A percentile compares a stretch with the other conserved stretches of the same genome.
Evolutionary conservation across 108 stramenopile genomes (phyloP).

Genomic region (Conticribra weissflogii): DNA sequence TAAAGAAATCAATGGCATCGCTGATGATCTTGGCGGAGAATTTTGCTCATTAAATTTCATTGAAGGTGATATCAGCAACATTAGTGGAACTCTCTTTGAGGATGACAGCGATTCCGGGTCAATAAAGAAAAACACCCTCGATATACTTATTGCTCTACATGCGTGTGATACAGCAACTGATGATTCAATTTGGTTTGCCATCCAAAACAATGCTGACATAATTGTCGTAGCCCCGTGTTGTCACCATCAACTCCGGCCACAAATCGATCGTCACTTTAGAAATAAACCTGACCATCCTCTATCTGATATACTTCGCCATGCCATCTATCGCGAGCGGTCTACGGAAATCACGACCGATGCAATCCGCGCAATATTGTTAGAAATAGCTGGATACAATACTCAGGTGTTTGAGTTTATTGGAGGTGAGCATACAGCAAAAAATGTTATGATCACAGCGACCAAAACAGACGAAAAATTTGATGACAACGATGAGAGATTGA

Average conservation of each 20-base stretch:
- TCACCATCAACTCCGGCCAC: constrained; percentile 84
- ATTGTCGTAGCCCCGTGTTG: constrained; percentile 89
- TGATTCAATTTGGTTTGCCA: constrained; percentile 78
- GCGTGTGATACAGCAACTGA: constrained; percentile 93
- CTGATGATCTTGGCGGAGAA: constrained; percentile 51
- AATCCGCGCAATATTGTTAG: constrained; percentile 74
- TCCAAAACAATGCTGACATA: constrained; percentile 53
- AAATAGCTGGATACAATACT: constrained; percentile 84
- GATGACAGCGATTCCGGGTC: constrained; percentile 2
- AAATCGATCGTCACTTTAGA: constrained; percentile 69
- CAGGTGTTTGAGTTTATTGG: constrained; percentile 89
- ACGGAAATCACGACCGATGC: constrained; percentile 83
- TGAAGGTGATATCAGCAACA: constrained; percentile 66
- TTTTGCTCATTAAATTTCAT: constrained; percentile 68
- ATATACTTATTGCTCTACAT: constrained; percentile 85
- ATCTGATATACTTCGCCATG: constrained; percentile 63
- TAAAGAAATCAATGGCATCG: constrained; percentile 73
- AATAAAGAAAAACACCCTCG: constrained; percentile 25
- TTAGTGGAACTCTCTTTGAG: constrained; percentile 17
- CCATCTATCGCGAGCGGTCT: constrained; percentile 77
- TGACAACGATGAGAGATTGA: constrained; percentile 4
- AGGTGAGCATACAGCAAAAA: constrained; percentile 87
- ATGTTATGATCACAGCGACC: constrained; percentile 86
- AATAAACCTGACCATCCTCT: constrained; percentile 47
- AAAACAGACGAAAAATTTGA: constrained; percentile 4